Percentiles rank a stretch among this genome's conserved stretches.
phyloP scores from a whole-genome alignment of 2,329 filamentous ascomycete species.

The Colletotrichum phormii region DNA sequence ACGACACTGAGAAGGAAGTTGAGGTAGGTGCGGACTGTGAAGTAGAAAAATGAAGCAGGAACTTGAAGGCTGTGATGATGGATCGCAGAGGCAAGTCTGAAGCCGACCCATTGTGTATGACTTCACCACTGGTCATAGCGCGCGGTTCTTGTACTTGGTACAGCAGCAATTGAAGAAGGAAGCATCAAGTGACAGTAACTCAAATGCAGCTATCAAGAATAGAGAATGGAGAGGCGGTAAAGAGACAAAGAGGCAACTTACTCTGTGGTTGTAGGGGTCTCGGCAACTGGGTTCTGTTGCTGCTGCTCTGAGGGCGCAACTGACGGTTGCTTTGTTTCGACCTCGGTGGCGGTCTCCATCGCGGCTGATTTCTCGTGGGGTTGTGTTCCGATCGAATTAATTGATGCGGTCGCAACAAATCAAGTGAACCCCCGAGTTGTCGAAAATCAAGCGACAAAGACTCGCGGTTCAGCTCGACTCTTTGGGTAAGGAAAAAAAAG shows the following conservation, averaged over 20 bases:
- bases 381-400: background rate
- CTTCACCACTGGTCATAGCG: conserved; percentile 33
- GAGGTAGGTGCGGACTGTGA: background rate
- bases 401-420: conserved; percentile 1
- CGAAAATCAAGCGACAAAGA: background rate
- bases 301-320: conserved; percentile 32
- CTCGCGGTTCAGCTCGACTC: conserved; percentile 14
- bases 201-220: background rate
- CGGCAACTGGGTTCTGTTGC: conserved; percentile 27
- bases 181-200: background rate
- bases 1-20: background rate
- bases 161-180: background rate
- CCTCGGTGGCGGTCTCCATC: conserved; percentile 30
- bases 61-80: background rate
- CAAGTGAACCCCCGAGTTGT: conserved; percentile 6
- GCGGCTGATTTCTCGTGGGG: background rate
- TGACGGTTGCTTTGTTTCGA: conserved; percentile 35
- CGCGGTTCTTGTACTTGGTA: background rate
- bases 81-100: background rate
- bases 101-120: conserved; percentile 16
- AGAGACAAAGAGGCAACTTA: conserved; percentile 4
- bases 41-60: background rate
- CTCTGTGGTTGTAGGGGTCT: conserved; percentile 28
- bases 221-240: background rate
- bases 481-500: background rate